Base-by-base conservation (phyloP, 2,329 filamentous ascomycete genomes). In the Paecilomyces fulvus region DNA sequence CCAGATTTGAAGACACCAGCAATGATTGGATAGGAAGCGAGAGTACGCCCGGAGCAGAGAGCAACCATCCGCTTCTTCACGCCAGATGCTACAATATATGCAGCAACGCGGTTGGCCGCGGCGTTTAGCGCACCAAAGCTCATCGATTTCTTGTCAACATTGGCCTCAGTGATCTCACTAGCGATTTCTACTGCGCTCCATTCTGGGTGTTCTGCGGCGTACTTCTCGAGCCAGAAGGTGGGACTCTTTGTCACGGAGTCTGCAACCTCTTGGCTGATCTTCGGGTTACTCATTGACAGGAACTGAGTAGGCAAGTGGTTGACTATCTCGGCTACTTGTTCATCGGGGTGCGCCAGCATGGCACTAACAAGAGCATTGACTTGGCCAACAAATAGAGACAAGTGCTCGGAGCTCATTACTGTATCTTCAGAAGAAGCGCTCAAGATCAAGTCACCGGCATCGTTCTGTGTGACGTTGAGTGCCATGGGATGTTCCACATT, bases 401-500 rank as follows among this genome's bases (percentile, higher is more conserved):
- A 54, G 12, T 71, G 69, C n/a, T 64, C 59, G 2, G 52, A 52
- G 25, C 60, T 65, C 59, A 71, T 66, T 10, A 69, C 23, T 9
- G 60, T 54, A 51, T 60, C 62, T 30, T 65, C 60, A 2, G 63
- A 64, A 33, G 64, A 63, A 3, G 66, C 62, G 23, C 69, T 67
- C 23, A 72, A 49, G 1, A 59, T 25, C 1, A 72, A 48, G 12
- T 55, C 53, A 7, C 61, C 66, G 28, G 64, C 57, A 0, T 30
- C 20, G 21, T 56, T 50, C 31, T 67, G 60, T 48, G 70, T 71
- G 0, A 73, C 64, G 49, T 76, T 75, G 51, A 76, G 62, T 2
- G 73, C 73, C 59, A 76, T 64, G 0, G 72, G 65, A 57, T 76
- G 73, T 52, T 76, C 74, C 5, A 76, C 74, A 31, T 68, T 65